Conservation (phyloP, 2,329 filamentous ascomycete genomes). For the Aspergillus versicolor region DNA sequence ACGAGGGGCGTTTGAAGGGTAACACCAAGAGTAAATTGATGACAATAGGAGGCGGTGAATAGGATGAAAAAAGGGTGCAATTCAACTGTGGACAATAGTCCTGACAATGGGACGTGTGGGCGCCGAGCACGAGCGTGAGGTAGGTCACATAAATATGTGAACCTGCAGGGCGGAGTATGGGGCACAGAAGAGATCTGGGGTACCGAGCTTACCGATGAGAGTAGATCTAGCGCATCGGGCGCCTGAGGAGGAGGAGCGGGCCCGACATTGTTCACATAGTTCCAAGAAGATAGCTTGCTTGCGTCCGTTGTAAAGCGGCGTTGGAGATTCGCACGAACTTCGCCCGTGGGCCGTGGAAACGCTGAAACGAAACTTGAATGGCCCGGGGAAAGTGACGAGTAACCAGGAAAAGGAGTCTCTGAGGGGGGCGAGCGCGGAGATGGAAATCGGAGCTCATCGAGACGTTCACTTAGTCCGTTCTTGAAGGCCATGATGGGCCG, state of each 20-base stretch:
- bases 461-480: slow-evolving; percentile 61
- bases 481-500: slow-evolving; percentile 62
- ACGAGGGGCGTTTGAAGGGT: not conserved
- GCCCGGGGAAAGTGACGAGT: slow-evolving; percentile 69
- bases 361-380: slow-evolving; percentile 64
- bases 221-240: slow-evolving; percentile 54
- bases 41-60: not conserved
- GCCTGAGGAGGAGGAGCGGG: slow-evolving; percentile 50
- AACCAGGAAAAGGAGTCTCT: slow-evolving; percentile 71
- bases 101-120: not conserved
- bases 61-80: not conserved
- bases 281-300: slow-evolving; percentile 74
- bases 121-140: not conserved
- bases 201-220: slow-evolving; percentile 51
- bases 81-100: not conserved
- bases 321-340: slow-evolving; percentile 75
- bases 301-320: slow-evolving; percentile 93
- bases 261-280: slow-evolving; percentile 56
- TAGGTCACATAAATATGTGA: not conserved
- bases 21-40: not conserved
- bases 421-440: slow-evolving; percentile 74
- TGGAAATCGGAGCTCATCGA: slow-evolving; percentile 79
- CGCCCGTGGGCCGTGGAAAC: slow-evolving; percentile 57
- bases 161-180: not conserved
- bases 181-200: not conserved